Percentiles rank a stretch among this genome's conserved stretches.
Evolutionary conservation across 2,329 filamentous ascomycete genomes (phyloP).

Genomic region (Bisporella sp.): DNA sequence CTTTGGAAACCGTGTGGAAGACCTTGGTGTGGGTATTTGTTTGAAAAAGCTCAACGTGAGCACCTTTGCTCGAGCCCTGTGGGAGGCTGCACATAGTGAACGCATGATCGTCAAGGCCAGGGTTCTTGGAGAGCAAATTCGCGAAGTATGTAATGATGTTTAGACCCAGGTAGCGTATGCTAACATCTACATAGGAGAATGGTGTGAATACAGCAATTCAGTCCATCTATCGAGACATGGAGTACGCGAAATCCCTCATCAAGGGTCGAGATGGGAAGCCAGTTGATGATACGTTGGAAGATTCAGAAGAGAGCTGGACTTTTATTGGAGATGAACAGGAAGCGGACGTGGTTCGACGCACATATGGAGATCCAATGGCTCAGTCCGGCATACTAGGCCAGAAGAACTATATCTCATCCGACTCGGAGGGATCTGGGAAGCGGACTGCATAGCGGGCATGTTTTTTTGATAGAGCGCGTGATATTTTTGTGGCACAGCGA

Average conservation of each 20-base stretch:
- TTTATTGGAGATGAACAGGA: conserved; percentile 57
- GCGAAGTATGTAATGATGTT: conserved; percentile 52
- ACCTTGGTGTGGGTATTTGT: conserved; percentile 85
- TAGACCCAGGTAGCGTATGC: conserved; percentile 4
- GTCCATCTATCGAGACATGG: conserved; percentile 87
- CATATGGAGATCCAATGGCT: conserved; percentile 24
- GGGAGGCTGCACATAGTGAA: conserved; percentile 84
- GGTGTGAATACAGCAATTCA: conserved; percentile 89
- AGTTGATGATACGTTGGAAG: conserved; percentile 46
- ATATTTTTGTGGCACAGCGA: too few species aligned
- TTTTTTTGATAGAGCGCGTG: neutral
- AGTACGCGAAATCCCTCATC: conserved; percentile 82
- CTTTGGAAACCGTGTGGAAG: conserved; percentile 83
- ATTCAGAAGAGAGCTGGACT: conserved; percentile 80
- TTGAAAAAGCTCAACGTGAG: conserved; percentile 86
- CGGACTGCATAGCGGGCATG: neutral
- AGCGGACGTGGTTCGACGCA: conserved; percentile 22
- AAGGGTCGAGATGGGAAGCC: conserved; percentile 54
- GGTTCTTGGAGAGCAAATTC: conserved; percentile 77
- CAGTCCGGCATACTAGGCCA: conserved; percentile 13
- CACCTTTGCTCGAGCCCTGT: conserved; percentile 77
- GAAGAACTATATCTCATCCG: conserved; percentile 7
- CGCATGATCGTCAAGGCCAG: conserved; percentile 86
- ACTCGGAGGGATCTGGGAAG: conserved; percentile 10
- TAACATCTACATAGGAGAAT: conserved; percentile 57